Conservation (phyloP, 1,139 yeast species). For the Geotrichum carabidarum region DNA sequence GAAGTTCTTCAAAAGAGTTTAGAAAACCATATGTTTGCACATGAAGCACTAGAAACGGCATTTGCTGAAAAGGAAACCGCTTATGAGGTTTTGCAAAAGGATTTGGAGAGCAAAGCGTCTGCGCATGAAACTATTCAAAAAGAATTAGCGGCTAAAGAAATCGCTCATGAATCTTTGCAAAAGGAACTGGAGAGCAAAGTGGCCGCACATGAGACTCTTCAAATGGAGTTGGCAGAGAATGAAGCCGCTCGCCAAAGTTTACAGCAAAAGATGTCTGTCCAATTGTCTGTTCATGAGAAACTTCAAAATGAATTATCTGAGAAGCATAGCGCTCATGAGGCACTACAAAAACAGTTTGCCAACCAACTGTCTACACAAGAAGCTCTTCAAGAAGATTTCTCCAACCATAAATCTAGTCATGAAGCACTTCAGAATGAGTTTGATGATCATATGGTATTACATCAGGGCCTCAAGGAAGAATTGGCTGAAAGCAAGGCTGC, state of each 20-base stretch:
- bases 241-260: slow-evolving; percentile 2
- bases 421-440: slow-evolving; percentile 7
- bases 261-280: not conserved
- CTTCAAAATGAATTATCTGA: not conserved
- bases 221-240: not conserved
- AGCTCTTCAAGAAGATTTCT: not conserved
- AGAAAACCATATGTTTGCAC: not conserved
- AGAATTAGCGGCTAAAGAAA: not conserved
- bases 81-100: no score
- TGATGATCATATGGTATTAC: slow-evolving; percentile 3
- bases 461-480: not conserved
- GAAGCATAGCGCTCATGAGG: not conserved
- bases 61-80: no score
- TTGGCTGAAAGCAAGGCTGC: not conserved
- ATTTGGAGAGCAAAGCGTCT: no score
- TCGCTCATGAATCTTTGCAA: not conserved
- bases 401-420: slow-evolving; percentile 4
- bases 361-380: slow-evolving; percentile 1
- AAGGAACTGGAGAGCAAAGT: no score
- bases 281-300: not conserved
- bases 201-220: not conserved
- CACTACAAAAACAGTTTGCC: not conserved
- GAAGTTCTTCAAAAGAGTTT: slow-evolving; percentile 11
- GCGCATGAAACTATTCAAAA: no score
- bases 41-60: not conserved